Evolutionary conservation across 805 yeast genomes (phyloP), one percentile per base, ranked within the genome.

Genomic region (Peterozyma xylosa): DNA sequence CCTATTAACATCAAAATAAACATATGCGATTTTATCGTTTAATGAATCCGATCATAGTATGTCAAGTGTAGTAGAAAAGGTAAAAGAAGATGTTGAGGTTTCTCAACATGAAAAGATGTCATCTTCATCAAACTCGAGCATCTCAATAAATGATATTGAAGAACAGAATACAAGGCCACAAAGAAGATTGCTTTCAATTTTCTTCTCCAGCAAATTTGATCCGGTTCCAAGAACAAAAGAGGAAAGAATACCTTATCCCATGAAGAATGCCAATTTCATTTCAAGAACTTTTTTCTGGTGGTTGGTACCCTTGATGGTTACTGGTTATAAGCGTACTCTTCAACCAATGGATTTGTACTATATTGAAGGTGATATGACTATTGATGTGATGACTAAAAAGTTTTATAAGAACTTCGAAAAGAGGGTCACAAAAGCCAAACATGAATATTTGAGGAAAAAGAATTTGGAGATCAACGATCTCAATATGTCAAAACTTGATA

Each of bases 261-360:
- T 78, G 64, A 62, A 60, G 11, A 60, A 53, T 30, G 50, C 69
- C 1, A 75, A 71, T 48, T 42, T 56, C 1, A n/a, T 78, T 1
- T 69, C 66, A 11, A 60, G 72, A 47, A 50, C 69, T 15, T 74
- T 79, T 52, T 78, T 83, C 57, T 71, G 81, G 77, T 86, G 91
- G 90, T 60, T 85, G 38, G 53, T 62, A 21, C 89, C 89, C 0
- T 52, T 85, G 35, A 61, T 86, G 67, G 63, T 60, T 13, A 73
- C 74, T 7, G 93, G 95, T 6, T 85, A 85, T 59, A 81, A 78
- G 58, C 69, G 93, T 54, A 82, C 90, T 0, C 61, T 86, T 38
- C 75, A 74, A 37, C 78, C 83, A 2, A 71, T 74, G 39, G 93
- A 86, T 60, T 56, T 84, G 50, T 84, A 57, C 50, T 55, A 54